phyloP scores from a whole-genome alignment of 176 grass and related monocot genomes.

The Lolium rigidum region DNA sequence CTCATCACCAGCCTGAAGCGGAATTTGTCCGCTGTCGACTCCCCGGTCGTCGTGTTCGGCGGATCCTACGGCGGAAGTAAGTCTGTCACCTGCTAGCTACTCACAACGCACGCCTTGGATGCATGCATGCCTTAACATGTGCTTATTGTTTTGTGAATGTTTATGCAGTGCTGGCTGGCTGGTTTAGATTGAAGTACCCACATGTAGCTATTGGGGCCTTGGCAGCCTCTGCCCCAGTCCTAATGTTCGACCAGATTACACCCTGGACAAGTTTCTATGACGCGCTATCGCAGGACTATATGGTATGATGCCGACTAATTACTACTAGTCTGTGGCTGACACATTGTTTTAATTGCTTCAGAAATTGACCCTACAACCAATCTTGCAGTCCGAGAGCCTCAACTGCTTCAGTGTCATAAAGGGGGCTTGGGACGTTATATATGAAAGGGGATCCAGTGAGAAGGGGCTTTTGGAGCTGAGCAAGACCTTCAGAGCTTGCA shows the following conservation, averaged over 20 bases:
- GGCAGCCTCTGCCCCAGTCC: constrained; percentile 76
- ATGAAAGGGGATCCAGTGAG: constrained; percentile 46
- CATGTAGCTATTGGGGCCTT: constrained; percentile 78
- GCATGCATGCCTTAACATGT: no score
- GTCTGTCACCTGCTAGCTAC: no score
- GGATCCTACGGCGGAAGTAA: no score
- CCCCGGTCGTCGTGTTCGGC: constrained; percentile 57
- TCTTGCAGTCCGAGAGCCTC: constrained; percentile 68
- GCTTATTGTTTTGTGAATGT: no score
- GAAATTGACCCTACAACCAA: no score
- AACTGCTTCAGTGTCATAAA: constrained; percentile 89
- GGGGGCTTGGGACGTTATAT: constrained; percentile 66
- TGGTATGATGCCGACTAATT: constrained; percentile 32
- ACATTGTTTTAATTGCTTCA: no score
- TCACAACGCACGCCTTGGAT: no score
- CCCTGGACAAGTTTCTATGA: constrained; percentile 83
- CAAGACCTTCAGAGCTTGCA: constrained; percentile 84
- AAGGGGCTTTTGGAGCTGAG: constrained; percentile 66
- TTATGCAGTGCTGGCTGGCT: constrained; percentile 69
- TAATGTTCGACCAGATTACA: constrained; percentile 73
- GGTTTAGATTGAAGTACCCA: constrained; percentile 96
- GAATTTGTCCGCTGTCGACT: constrained; percentile 68
- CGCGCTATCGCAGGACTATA: constrained; percentile 71
- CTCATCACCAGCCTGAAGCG: constrained; percentile 82
- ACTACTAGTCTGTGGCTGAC: no score